Base-by-base conservation (phyloP, 1,139 yeast genomes). In the Spencermartinsiella ligniputridi region DNA sequence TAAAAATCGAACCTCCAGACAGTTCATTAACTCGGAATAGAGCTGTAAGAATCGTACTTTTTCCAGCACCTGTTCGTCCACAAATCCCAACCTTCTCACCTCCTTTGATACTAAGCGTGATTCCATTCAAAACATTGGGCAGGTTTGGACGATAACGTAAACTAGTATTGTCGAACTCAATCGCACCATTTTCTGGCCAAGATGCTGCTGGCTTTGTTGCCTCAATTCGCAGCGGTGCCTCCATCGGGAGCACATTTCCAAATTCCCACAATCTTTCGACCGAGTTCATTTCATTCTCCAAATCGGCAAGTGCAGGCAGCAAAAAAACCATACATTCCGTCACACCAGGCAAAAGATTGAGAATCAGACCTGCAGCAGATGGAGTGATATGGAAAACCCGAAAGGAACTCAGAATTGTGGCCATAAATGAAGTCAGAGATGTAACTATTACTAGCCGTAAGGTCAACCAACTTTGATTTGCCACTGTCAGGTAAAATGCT, bases 11-110 rank as follows among this genome's bases (percentile, higher is more conserved):
- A 5, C 90, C 90, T 1, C 59, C 50, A 13, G 67, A 58, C 33
- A 81, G 62, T 55, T 83, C 89, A 11, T 74, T 66, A 34, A 83
- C 63, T 45, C 92, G 71, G 62, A 76, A 83, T 45, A 83, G 64
- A 0, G 86, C 83, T 21, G 76, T 71, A 74, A 81, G 79, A 36
- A 83, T 78, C 1, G 87, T 78, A 16, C 83, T 76, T 62, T 83
- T 83, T 37, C 90, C 90, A 8, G 90, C 89, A 47, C 92, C 92
- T 1, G 90, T 83, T 55, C 90, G 75, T 19, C 92, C 92, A 64
- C 87, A 81, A 47, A 83, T 79, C 38, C 90, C 90, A 49, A 83
- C 71, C 58, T 81, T 82, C 60, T 81, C 80, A 13, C 78, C 74
- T 1, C 79, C 73, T n/a, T 69, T 62, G 22, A 83, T 56, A 3